A percentile compares a stretch with the other conserved stretches of the same genome.
These are phyloP conservation scores for Kwoniella bestiolae DNA, from an alignment of 768 basidiomycete species.

Conservation along the genomic window DNA sequence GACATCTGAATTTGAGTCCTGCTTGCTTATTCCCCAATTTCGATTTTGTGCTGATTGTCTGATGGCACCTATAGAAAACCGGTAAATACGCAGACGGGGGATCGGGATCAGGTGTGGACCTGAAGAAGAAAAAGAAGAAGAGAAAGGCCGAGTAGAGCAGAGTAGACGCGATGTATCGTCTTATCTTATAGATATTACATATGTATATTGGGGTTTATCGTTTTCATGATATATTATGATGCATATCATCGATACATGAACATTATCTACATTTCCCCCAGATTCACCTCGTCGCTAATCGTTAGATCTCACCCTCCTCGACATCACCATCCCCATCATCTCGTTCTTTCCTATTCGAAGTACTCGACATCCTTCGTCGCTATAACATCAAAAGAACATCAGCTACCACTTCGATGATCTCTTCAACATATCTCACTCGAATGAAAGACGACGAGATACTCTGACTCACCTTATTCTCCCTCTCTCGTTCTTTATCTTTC, in stretches of 20 bases:
- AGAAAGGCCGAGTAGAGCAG: conserved; percentile 37
- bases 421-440: too few relatives aligned
- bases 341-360: conserved; percentile 17
- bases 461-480: conserved; percentile 38
- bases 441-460: background rate
- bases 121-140: conserved; percentile 54
- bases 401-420: background rate
- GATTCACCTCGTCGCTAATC: background rate
- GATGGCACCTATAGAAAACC: conserved; percentile 27
- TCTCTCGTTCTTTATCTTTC: conserved; percentile 54
- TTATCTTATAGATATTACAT: background rate
- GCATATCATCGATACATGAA: background rate
- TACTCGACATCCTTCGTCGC: conserved; percentile 34
- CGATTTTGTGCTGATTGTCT: background rate
- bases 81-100: conserved; percentile 30
- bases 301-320: conserved; percentile 50
- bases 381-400: conserved; percentile 4
- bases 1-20: conserved; percentile 11
- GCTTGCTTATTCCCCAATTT: too few relatives aligned
- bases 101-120: conserved; percentile 25
- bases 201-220: background rate
- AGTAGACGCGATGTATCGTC: background rate
- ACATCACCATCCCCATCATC: conserved; percentile 48
- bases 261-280: background rate
- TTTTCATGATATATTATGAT: background rate